Conservation (phyloP, 2,329 filamentous ascomycete genomes). For the Paracorniculantispora psalliotae region DNA sequence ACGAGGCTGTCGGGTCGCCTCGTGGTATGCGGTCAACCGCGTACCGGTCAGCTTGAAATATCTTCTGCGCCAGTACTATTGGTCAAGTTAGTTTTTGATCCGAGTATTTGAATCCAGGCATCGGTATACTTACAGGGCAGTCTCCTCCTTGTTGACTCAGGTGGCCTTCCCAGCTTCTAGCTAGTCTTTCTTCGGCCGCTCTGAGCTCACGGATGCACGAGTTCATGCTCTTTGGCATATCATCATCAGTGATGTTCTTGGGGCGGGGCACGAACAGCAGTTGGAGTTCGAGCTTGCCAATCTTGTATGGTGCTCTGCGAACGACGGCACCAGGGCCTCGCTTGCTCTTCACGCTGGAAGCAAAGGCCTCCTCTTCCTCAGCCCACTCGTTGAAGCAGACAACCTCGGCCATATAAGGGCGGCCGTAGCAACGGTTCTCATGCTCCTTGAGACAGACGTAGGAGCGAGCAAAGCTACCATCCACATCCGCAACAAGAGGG, state of each 20-base stretch:
- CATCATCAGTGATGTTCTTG: conserved; percentile 79
- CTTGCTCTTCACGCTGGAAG: conserved; percentile 93
- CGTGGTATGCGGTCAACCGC: conserved; percentile 92
- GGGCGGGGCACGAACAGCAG: conserved; percentile 92
- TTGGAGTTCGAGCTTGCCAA: conserved; percentile 91
- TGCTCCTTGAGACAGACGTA: conserved; percentile 94
- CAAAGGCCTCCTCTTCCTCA: conserved; percentile 70
- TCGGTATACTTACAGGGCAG: conserved; percentile 72
- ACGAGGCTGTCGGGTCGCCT: conserved; percentile 88
- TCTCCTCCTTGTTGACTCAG: conserved; percentile 96
- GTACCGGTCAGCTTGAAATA: conserved; percentile 93
- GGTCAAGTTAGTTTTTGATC: conserved; percentile 32
- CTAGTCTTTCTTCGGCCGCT: conserved; percentile 75
- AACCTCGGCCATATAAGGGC: conserved; percentile 81
- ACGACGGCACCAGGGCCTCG: conserved; percentile 65
- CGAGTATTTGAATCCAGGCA: no score
- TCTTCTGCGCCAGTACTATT: conserved; percentile 90
- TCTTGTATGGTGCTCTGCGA: conserved; percentile 88
- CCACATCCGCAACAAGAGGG: conserved; percentile 71
- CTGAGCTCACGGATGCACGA: conserved; percentile 89
- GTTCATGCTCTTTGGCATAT: conserved; percentile 99
- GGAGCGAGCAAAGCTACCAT: conserved; percentile 89
- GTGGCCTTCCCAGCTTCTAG: conserved; percentile 78
- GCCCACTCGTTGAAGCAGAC: conserved; percentile 99
- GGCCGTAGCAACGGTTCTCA: conserved; percentile 80